Base-by-base conservation (phyloP, 2,329 filamentous ascomycete genomes). In the Stagonosporopsis vannaccii region DNA sequence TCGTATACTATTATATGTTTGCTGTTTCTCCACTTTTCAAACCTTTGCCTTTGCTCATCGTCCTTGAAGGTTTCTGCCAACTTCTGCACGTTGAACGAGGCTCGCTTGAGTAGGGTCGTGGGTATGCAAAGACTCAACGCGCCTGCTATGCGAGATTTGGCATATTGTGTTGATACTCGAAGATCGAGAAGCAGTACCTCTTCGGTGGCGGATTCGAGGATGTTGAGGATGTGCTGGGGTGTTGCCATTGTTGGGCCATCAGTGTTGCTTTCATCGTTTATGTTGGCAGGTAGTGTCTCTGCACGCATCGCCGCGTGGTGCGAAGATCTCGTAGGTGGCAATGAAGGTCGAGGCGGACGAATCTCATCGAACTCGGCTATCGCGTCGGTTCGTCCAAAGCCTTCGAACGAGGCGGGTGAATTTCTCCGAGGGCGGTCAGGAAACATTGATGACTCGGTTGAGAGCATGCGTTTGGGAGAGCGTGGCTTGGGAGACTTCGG, bases 121-220 rank as follows among this genome's bases (percentile, higher is more conserved):
- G 95, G 95, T 58, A 98, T 96, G 71, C 95, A 98, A 5, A 99
- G 81, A 71, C 96, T 98, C 28, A 99, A 78, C 0, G 94, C 91
- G n/a, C 89, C 88, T 45, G 82, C 79, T 51, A 98, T 90, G 26
- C 90, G 87, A 20, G 90, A 88, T 41, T 85, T 82, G 0, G 87
- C 84, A 70, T 90, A 97, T 63, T 94, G 91, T 19, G 92, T 92
- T 25, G 89, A 91, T 0, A 96, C 92, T 35, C 95, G 87, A 20
- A 98, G 84, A 73, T 99, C 95, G 4, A 99, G 79, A 1, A 98
- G 73, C 28, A 99, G 79, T 0, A 91, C 76, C 42, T 84, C 76
- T 36, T 84, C 78, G n/a, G 74, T 55, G 9, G 75, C 71, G 30
- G 80, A 79, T 39, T 79, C 74, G 6, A 84, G 67, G 4, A 84